These are phyloP conservation scores for Ciborinia camelliae DNA, from an alignment of 2,329 filamentous ascomycete species.

Conservation along the genomic window DNA sequence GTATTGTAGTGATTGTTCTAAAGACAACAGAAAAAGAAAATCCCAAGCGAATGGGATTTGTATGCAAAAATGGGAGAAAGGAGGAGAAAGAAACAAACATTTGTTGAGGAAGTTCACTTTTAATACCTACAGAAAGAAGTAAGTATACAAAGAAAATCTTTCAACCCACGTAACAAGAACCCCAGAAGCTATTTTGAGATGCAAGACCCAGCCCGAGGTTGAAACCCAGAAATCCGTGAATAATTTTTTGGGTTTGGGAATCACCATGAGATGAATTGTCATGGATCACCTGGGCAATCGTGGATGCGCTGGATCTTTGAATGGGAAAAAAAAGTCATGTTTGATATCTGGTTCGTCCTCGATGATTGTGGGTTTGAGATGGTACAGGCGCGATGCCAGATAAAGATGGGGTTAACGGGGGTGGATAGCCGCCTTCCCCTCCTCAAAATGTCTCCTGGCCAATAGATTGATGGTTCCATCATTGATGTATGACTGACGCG, in stretches of 20 bases:
- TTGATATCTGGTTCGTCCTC: slow-evolving; percentile 8
- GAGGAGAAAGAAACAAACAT: background rate
- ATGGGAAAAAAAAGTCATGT: background rate
- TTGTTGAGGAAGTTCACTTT: background rate
- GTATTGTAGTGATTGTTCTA: too few species aligned
- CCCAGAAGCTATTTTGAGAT: slow-evolving; percentile 10
- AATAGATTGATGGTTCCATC: slow-evolving; percentile 1
- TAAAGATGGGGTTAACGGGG: background rate
- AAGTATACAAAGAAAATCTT: background rate
- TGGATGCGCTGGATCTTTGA: background rate
- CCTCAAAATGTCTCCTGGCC: background rate
- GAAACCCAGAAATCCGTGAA: slow-evolving; percentile 1
- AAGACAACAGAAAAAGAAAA: slow-evolving; percentile 5
- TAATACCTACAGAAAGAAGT: too few species aligned
- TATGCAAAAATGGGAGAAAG: background rate
- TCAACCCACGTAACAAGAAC: background rate
- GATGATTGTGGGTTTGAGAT: background rate
- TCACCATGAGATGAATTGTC: background rate
- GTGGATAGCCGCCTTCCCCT: slow-evolving; percentile 3
- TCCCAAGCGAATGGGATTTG: slow-evolving; percentile 7
- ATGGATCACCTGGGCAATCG: background rate
- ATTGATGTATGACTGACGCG: slow-evolving; percentile 6
- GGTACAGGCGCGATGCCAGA: background rate
- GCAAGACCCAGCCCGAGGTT: too few species aligned
- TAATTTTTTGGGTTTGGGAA: slow-evolving; percentile 7